Percentiles rank a stretch among this genome's conserved stretches.
Conservation (phyloP, 2,329 filamentous ascomycete genomes). For the Trichoderma koningiopsis region DNA sequence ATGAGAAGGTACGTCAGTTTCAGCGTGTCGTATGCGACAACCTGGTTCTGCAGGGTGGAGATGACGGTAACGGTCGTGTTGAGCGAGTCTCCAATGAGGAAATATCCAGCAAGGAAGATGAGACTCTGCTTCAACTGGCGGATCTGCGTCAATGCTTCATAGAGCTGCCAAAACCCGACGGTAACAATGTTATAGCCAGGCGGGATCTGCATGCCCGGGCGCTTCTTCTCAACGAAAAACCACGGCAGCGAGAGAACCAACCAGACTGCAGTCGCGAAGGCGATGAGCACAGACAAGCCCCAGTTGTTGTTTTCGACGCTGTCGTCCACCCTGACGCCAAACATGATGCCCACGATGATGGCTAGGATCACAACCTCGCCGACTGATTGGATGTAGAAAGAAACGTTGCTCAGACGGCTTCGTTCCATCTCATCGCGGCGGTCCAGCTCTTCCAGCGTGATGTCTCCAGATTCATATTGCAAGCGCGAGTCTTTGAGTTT, state of each 20-base stretch:
- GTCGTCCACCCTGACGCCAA: slow-evolving; percentile 60
- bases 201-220: slow-evolving; percentile 55
- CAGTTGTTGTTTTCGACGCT: slow-evolving; percentile 65
- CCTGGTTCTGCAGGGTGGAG: slow-evolving; percentile 63
- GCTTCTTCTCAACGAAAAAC: slow-evolving; percentile 66
- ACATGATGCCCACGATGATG: slow-evolving; percentile 66
- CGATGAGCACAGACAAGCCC: slow-evolving; percentile 65
- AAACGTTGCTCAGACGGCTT: slow-evolving; percentile 63
- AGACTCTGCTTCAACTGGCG: slow-evolving; percentile 67
- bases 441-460: slow-evolving; percentile 63
- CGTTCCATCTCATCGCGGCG: slow-evolving; percentile 63
- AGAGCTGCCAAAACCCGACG: slow-evolving; percentile 64
- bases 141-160: slow-evolving; percentile 59
- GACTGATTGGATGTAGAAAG: slow-evolving; percentile 65
- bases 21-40: slow-evolving; percentile 66
- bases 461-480: slow-evolving; percentile 45
- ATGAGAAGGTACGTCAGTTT: slow-evolving; percentile 67
- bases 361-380: slow-evolving; percentile 65
- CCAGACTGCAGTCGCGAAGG: slow-evolving; percentile 67
- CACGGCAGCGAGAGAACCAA: slow-evolving; percentile 64
- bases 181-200: slow-evolving; percentile 51
- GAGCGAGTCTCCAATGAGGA: slow-evolving; percentile 68
- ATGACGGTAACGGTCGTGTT: slow-evolving; percentile 73
- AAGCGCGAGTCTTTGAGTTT: slow-evolving; percentile 39
- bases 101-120: slow-evolving; percentile 67